Evolutionary conservation across 2,329 filamentous ascomycete genomes (phyloP).

Genomic region (Pseudogymnoascus sp.): DNA sequence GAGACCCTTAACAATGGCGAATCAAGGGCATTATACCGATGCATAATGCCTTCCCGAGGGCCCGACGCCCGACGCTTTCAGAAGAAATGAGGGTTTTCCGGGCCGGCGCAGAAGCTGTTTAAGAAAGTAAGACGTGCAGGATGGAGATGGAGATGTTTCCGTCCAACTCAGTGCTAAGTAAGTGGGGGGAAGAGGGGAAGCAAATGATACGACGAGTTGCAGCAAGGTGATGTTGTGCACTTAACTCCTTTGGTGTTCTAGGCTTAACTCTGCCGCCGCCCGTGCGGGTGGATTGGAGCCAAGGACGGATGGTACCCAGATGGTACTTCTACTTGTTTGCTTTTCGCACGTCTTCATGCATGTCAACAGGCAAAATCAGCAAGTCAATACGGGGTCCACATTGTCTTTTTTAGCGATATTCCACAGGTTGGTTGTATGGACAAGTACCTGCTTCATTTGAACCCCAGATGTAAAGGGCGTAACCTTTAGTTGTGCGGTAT

Average conservation of each 20-base stretch:
- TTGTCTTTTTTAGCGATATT: neutral
- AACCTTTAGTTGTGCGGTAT: neutral
- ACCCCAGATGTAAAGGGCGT: neutral
- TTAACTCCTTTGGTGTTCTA: constrained; percentile 8
- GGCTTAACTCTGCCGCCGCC: constrained; percentile 5
- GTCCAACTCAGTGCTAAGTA: neutral
- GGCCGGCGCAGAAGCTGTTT: constrained; percentile 6
- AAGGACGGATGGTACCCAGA: constrained; percentile 1
- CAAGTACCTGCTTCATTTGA: constrained; percentile 5
- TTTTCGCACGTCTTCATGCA: neutral
- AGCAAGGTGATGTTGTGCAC: constrained; percentile 4
- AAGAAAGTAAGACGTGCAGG: constrained; percentile 7
- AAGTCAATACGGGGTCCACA: constrained; percentile 2
- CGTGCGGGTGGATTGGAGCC: constrained; percentile 8
- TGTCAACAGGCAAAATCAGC: neutral
- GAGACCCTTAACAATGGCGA: constrained; percentile 62
- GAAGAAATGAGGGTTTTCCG: constrained; percentile 1
- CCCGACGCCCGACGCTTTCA: neutral
- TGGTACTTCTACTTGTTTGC: neutral
- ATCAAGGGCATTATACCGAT: constrained; percentile 18
- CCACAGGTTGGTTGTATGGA: neutral
- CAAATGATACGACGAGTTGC: constrained; percentile 9
- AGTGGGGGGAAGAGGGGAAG: constrained; percentile 4
- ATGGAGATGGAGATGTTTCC: constrained; percentile 7
- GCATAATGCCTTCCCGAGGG: constrained; percentile 1